Evolutionary conservation across 129 eudicot genomes (phyloP), one percentile per base, ranked within the genome.

Genomic region (Arctium minus): DNA sequence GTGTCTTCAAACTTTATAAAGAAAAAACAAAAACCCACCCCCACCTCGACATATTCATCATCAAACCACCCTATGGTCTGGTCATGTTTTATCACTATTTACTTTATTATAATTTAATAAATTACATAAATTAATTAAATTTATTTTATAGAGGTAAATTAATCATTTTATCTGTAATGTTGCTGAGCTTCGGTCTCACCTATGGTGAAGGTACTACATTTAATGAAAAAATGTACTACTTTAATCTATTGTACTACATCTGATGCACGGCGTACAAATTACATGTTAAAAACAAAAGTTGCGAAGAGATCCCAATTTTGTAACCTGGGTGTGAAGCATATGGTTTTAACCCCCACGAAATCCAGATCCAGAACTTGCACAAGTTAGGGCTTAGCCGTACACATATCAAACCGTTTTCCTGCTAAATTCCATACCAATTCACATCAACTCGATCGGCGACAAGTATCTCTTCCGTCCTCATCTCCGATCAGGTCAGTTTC

Each of bases 341-440:
- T 4, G 35, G 74, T 71, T 35, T 70, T 71, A 33, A 32, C 44
- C 74, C 74, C 74, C 48, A 37, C 32, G 76, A 37, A 72, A 72
- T 72, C 44, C 76, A 72, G 76, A 72, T 72, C 76, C 76, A 72
- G 76, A 72, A 72, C 8, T 72, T 37, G 76, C 50, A 72, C 76
- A 72, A 72, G 31, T 72, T 72, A 72, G 76, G 76, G 76, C 76
- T 72, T 72, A 72, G 53, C 76, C 76, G 53, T 37, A 72, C 76
- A 72, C 37, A 72, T 36, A 72, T 72, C 76, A 72, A 72, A 72
- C 76, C 31, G 29, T 44, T 72, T 72, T 72, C 75, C 48, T 72
- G 75, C 75, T 22, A 72, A 72, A 15, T 72, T 72, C 76, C 76
- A 72, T 72, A 72, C 76, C 42, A 72, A 72, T 72, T 72, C 76